Evolutionary conservation across 768 basidiomycete genomes (phyloP).

Genomic region (Hericium coralloides): DNA sequence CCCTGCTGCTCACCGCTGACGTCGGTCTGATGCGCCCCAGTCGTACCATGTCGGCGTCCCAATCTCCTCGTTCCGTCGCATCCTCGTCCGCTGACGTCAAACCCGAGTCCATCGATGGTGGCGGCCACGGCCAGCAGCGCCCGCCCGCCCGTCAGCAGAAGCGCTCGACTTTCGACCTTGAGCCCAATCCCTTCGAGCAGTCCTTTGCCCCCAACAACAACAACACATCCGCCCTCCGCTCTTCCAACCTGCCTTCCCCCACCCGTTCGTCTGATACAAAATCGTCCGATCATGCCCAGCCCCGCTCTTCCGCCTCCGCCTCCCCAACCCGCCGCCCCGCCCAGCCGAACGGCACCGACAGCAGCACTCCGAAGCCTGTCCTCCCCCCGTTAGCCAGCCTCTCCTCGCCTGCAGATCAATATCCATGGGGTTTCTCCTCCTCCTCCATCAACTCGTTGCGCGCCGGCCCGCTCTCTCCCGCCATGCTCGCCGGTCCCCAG

Average conservation of each 20-base stretch:
- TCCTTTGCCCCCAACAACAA: constrained; percentile 57
- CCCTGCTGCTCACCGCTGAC: constrained; percentile 19
- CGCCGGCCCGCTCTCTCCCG: constrained; percentile 89
- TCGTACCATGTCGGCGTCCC: constrained; percentile 12
- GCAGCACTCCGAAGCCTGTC: constrained; percentile 45
- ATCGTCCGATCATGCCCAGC: constrained; percentile 18
- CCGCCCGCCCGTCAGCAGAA: constrained; percentile 10
- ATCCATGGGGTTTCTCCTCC: constrained; percentile 54
- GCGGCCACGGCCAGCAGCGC: background rate
- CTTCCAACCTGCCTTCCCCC: constrained; percentile 24
- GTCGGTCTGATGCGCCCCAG: constrained; percentile 21
- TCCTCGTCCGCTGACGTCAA: constrained; percentile 15
- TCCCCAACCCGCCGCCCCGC: constrained; percentile 14
- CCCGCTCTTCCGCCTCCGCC: constrained; percentile 14
- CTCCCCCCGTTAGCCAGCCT: constrained; percentile 79
- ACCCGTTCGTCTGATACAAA: constrained; percentile 22
- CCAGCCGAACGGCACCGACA: constrained; percentile 10
- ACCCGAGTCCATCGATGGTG: background rate
- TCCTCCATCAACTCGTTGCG: constrained; percentile 69
- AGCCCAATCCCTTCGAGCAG: constrained; percentile 93
- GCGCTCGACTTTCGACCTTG: constrained; percentile 65
- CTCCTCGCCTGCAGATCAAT: constrained; percentile 55
- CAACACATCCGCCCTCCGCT: constrained; percentile 21
- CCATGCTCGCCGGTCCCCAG: constrained; percentile 89
- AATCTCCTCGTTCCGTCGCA: background rate